Conservation (phyloP, 2,329 filamentous ascomycete genomes). For the Cladosporium colombiae region DNA sequence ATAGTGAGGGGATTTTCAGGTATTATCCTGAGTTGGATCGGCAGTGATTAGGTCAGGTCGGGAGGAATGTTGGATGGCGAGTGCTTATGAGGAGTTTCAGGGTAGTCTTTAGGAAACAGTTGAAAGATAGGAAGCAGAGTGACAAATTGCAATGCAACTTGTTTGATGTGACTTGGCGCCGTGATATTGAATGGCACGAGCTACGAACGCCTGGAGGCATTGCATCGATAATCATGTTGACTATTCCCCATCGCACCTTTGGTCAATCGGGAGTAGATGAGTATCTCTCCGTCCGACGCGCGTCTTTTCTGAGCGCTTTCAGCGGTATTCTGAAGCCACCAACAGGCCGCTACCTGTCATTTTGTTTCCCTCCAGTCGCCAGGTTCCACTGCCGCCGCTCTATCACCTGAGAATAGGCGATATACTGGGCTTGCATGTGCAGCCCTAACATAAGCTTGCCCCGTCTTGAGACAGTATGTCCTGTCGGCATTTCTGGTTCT, state of each 20-base stretch:
- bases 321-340: accelerated
- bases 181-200: not conserved
- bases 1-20: slow-evolving; percentile 67
- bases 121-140: not conserved
- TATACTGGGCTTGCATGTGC: not conserved
- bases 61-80: too few species aligned
- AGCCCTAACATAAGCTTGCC: not conserved
- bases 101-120: not conserved
- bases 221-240: not conserved
- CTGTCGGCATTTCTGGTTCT: not conserved
- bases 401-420: not conserved
- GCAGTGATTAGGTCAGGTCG: slow-evolving; percentile 28
- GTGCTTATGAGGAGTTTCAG: not conserved
- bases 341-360: not conserved
- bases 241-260: not conserved
- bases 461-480: too few species aligned
- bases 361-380: not conserved
- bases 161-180: not conserved
- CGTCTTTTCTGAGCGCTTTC: not conserved
- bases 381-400: not conserved
- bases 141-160: not conserved
- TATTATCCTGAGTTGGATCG: slow-evolving; percentile 72
- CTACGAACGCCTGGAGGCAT: not conserved
- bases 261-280: not conserved
- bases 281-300: not conserved